Evolutionary conservation across 129 eudicot species (phyloP).

Genomic region (Heracleum sosnowskyi): DNA sequence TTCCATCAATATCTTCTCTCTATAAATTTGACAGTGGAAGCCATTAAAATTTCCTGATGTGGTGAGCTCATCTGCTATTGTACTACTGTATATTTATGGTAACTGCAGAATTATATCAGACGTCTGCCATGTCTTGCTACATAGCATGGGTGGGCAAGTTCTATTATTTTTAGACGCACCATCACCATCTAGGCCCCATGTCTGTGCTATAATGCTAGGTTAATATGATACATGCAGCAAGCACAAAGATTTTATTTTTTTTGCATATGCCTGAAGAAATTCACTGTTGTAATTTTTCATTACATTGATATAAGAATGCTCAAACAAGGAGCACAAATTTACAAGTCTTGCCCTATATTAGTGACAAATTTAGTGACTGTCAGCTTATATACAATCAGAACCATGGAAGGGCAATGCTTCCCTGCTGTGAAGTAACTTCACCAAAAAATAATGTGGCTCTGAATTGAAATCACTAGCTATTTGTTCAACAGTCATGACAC

Average conservation of each 20-base stretch:
- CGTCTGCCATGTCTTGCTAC: no score
- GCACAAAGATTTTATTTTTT: neutral
- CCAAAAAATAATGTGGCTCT: neutral
- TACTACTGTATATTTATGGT: no score
- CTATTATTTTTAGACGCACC: no score
- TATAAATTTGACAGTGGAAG: neutral
- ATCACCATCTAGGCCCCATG: no score
- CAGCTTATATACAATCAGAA: neutral
- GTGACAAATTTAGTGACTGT: neutral
- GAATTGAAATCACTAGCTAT: neutral
- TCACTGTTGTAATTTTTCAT: neutral
- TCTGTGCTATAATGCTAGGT: neutral
- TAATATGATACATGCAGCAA: neutral
- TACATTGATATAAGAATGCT: neutral
- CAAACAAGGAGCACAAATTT: neutral
- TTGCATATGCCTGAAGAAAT: neutral
- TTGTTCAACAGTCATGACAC: conserved; percentile 21
- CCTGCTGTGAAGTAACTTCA: neutral
- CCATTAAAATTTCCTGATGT: neutral
- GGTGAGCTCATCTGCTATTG: no score
- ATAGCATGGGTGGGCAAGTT: no score
- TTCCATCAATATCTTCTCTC: no score
- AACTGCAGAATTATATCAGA: no score
- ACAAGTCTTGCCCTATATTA: neutral
- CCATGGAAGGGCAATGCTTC: neutral